Evolutionary conservation across 2,329 filamentous ascomycete species (phyloP).

Genomic region (Claviceps sp.): DNA sequence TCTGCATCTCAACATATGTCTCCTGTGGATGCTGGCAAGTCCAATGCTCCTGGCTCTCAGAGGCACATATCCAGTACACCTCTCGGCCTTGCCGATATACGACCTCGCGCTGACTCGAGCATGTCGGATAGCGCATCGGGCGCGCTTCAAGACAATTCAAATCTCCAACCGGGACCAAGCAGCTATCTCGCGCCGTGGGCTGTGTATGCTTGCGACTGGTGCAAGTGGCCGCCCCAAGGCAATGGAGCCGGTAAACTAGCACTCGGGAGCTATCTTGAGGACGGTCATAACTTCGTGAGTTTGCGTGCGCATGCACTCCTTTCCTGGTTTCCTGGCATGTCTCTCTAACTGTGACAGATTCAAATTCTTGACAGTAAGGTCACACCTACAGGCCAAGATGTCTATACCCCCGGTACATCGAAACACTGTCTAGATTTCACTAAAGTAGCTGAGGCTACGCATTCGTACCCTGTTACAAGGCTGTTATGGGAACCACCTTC

Average conservation of each 20-base stretch:
- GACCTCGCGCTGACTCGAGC: slow-evolving; percentile 70
- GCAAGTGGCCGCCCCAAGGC: slow-evolving; percentile 81
- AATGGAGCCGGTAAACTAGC: slow-evolving; percentile 84
- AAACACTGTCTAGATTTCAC: slow-evolving; percentile 77
- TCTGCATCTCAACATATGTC: slow-evolving; percentile 52
- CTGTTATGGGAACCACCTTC: slow-evolving; percentile 94
- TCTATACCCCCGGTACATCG: slow-evolving; percentile 54
- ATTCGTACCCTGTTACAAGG: slow-evolving; percentile 92
- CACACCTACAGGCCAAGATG: slow-evolving; percentile 52
- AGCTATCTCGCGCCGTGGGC: slow-evolving; percentile 93
- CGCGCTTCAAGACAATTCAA: slow-evolving; percentile 51
- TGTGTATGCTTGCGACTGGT: slow-evolving; percentile 97
- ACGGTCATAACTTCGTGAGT: slow-evolving; percentile 91
- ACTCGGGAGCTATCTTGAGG: slow-evolving; percentile 90
- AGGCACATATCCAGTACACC: slow-evolving; percentile 68
- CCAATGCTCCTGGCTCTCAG: slow-evolving; percentile 42
- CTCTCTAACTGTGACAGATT: slow-evolving; percentile 44
- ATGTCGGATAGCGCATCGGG: slow-evolving; percentile 59
- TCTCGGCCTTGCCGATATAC: slow-evolving; percentile 80
- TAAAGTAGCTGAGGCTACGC: slow-evolving; percentile 89
- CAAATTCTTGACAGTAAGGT: slow-evolving; percentile 92
- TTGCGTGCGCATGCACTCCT: background rate
- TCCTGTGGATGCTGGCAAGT: slow-evolving; percentile 37
- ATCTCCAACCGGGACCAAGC: slow-evolving; percentile 59
- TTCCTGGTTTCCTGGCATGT: background rate